Evolutionary conservation across 306 rosid species (phyloP).

Genomic region (Ormosia emarginata): DNA sequence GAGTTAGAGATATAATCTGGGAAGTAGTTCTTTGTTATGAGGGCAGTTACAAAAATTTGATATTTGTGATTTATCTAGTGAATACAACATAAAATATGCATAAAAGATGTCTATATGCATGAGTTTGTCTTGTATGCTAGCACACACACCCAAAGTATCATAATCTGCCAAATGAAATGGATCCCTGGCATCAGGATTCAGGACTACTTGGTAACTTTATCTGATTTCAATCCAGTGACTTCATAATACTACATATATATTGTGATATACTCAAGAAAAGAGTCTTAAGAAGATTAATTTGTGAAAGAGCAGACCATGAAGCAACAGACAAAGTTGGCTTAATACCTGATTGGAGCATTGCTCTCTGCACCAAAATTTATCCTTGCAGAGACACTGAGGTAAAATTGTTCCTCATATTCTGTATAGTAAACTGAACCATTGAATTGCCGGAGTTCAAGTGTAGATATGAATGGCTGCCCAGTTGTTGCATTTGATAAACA

Average conservation of each 20-base stretch:
- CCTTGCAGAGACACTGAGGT: conserved; percentile 97
- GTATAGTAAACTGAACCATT: conserved; percentile 83
- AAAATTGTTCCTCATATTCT: conserved; percentile 53
- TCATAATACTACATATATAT: not conserved
- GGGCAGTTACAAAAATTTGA: not conserved
- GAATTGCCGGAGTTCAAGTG: conserved; percentile 96
- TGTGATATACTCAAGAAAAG: not conserved
- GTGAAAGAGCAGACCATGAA: not conserved
- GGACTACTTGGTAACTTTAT: not conserved
- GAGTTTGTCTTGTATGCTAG: not conserved
- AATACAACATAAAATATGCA: not conserved
- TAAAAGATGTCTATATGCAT: not conserved
- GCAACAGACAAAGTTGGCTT: not conserved
- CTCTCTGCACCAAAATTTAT: conserved; percentile 89
- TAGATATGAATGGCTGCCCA: conserved; percentile 90
- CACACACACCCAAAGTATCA: not conserved
- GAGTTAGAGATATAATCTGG: not conserved
- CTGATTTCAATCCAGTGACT: not conserved
- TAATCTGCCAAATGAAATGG: not conserved
- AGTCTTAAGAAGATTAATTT: not conserved
- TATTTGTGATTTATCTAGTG: not conserved
- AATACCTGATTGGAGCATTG: conserved; percentile 76
- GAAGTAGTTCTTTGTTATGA: not conserved
- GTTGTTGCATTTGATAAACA: conserved; percentile 98
- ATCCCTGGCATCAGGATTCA: not conserved